Evolutionary conservation across 176 grass and related monocot genomes (phyloP).

Genomic region (Sorghum bicolor): DNA sequence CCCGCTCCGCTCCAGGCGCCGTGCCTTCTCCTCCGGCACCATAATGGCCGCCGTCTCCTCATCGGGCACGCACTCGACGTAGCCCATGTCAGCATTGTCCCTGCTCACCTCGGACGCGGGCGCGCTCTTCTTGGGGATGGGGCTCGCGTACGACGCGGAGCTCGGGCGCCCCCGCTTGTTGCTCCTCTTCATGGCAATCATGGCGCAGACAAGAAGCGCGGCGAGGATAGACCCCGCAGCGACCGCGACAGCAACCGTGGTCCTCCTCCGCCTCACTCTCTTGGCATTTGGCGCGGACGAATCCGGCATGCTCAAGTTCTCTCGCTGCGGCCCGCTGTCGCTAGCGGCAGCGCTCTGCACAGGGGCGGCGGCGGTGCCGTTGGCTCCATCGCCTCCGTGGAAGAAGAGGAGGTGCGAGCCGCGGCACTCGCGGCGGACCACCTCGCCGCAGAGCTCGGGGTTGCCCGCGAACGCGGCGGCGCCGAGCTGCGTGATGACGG

Average conservation of each 20-base stretch:
- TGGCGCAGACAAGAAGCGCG: slow-evolving; percentile 40
- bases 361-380: slow-evolving; percentile 25
- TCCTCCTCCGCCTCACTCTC: slow-evolving; percentile 22
- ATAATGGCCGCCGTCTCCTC: slow-evolving; percentile 70
- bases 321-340: background rate
- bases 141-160: slow-evolving; percentile 39
- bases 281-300: slow-evolving; percentile 43
- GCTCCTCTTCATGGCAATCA: slow-evolving; percentile 45
- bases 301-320: slow-evolving; percentile 37
- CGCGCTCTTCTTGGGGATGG: slow-evolving; percentile 54
- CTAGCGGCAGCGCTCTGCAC: slow-evolving; percentile 41
- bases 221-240: slow-evolving; percentile 33
- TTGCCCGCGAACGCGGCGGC: slow-evolving; percentile 54
- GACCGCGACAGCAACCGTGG: slow-evolving; percentile 28
- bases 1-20: slow-evolving; percentile 72
- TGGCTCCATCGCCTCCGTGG: slow-evolving; percentile 17
- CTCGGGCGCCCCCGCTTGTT: slow-evolving; percentile 34
- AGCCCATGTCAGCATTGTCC: slow-evolving; percentile 33
- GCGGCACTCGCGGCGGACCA: slow-evolving; percentile 63
- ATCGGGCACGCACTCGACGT: slow-evolving; percentile 44
- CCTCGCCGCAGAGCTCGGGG: slow-evolving; percentile 70
- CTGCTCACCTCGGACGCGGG: slow-evolving; percentile 33
- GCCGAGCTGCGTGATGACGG: slow-evolving; percentile 38
- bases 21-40: slow-evolving; percentile 78
- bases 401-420: slow-evolving; percentile 72